A percentile compares a stretch with the other conserved stretches of the same genome.
These are phyloP conservation scores for Sisymbrium irio DNA, from an alignment of 345 rosid genomes.

Conservation along the genomic window DNA sequence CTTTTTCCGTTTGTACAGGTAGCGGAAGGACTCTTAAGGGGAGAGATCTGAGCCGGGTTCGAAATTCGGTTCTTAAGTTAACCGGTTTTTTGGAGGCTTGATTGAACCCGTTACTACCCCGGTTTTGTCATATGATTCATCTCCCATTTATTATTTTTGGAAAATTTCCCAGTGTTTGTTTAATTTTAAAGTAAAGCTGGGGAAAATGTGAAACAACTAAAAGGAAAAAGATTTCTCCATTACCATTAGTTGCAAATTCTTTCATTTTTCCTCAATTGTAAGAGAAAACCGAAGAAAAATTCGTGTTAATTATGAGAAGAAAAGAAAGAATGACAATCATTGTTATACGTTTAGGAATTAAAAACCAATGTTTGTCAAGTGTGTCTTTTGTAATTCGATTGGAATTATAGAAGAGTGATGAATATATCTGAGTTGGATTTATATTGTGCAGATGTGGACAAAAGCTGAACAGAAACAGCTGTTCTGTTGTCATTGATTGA, in stretches of 20 bases:
- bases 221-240: neutral
- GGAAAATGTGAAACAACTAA: neutral
- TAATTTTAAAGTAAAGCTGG: neutral
- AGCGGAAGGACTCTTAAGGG: slow-evolving; percentile 34
- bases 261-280: neutral
- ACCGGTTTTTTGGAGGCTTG: slow-evolving; percentile 35
- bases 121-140: neutral
- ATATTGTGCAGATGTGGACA: slow-evolving; percentile 2
- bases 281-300: neutral
- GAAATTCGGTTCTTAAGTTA: slow-evolving; percentile 35
- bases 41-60: slow-evolving; percentile 29
- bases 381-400: neutral
- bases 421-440: slow-evolving; percentile 3
- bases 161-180: neutral
- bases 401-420: neutral
- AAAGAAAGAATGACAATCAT: neutral
- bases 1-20: slow-evolving; percentile 33
- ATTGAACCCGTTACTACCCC: slow-evolving; percentile 1
- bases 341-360: neutral
- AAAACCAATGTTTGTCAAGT: neutral
- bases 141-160: neutral
- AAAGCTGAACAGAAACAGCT: slow-evolving; percentile 21
- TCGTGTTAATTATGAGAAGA: neutral
- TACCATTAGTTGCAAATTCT: neutral
- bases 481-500: slow-evolving; percentile 8